Evolutionary conservation across 1,139 yeast species (phyloP).

Genomic region (Suhomyces guaymorum): DNA sequence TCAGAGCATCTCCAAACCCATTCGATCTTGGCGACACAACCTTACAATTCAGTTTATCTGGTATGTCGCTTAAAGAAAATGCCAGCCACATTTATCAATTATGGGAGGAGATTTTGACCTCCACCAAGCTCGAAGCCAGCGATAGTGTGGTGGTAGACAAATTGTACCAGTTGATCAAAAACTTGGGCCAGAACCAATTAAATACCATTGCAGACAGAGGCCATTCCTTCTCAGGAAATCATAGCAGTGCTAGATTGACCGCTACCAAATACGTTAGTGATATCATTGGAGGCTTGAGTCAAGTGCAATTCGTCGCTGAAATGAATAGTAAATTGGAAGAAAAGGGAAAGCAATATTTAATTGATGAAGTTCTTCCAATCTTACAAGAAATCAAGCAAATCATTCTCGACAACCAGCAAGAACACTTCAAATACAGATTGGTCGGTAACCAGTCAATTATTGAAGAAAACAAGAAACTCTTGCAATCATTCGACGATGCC

Average conservation of each 20-base stretch:
- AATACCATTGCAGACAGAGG: constrained; percentile 84
- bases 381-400: constrained; percentile 55
- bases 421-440: constrained; percentile 52
- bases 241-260: constrained; percentile 65
- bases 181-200: constrained; percentile 75
- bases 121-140: constrained; percentile 57
- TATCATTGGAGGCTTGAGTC: constrained; percentile 68
- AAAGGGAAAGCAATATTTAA: constrained; percentile 53
- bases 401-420: constrained; percentile 34
- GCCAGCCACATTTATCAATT: constrained; percentile 59
- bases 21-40: constrained; percentile 42
- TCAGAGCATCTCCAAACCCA: constrained; percentile 60
- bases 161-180: constrained; percentile 69
- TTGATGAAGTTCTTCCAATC: constrained; percentile 60
- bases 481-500: constrained; percentile 36
- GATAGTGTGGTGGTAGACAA: constrained; percentile 62
- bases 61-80: constrained; percentile 74
- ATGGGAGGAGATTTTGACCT: constrained; percentile 66
- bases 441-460: constrained; percentile 56
- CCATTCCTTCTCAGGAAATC: constrained; percentile 76
- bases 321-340: constrained; percentile 53
- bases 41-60: constrained; percentile 56
- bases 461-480: constrained; percentile 40
- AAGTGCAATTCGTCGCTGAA: constrained; percentile 67
- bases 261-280: constrained; percentile 64